Conservation (phyloP, 345 rosid species). For the Mercurialis annua region DNA sequence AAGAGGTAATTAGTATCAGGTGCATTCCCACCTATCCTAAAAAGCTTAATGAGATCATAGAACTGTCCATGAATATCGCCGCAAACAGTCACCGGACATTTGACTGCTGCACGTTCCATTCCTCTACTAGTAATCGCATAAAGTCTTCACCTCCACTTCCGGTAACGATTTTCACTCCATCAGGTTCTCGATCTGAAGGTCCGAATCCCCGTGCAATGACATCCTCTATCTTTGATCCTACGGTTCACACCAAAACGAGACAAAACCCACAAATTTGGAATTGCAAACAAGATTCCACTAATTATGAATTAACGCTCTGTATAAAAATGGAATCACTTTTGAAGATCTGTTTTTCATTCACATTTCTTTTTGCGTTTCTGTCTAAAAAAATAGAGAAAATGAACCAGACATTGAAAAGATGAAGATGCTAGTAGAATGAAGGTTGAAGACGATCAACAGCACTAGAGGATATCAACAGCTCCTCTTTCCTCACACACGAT, state of each 20-base stretch:
- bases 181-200: constrained; percentile 94
- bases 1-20: constrained; percentile 98
- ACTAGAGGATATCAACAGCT: no score
- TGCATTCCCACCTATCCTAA: constrained; percentile 89
- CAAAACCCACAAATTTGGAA: neutral
- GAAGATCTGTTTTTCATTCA: constrained; percentile 34
- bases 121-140: constrained; percentile 98
- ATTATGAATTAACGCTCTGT: constrained; percentile 1
- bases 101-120: constrained; percentile 99
- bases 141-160: constrained; percentile 84
- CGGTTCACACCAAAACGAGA: neutral
- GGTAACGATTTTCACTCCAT: constrained; percentile 94
- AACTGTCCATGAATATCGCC: constrained; percentile 99
- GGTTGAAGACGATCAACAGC: no score
- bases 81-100: constrained; percentile 98
- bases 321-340: constrained; percentile 24
- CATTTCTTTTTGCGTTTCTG: no score
- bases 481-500: no score
- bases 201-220: constrained; percentile 94
- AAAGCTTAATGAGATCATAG: constrained; percentile 93
- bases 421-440: no score
- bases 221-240: constrained; percentile 36
- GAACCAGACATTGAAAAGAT: no score
- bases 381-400: neutral
- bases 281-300: neutral